Evolutionary conservation across 116 monocot genomes (phyloP).

Genomic region (Papilionanthe hybrid): DNA sequence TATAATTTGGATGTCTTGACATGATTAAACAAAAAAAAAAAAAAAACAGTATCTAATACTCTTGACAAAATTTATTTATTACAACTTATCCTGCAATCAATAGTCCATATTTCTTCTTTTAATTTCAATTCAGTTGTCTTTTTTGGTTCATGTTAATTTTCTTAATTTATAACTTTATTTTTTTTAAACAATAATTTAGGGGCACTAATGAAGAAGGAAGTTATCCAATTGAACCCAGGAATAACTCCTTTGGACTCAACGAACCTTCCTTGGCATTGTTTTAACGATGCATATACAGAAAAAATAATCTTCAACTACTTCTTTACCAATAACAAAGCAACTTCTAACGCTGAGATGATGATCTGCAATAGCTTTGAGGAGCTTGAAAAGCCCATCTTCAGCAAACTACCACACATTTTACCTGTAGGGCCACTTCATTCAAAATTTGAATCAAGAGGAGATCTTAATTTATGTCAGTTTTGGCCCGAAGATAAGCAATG

Average conservation of each 20-base stretch:
- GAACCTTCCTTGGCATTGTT: conserved; percentile 9
- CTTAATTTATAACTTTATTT: neutral
- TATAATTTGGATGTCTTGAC: neutral
- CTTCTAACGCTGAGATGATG: neutral
- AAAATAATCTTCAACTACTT: neutral
- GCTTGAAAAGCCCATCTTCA: neutral
- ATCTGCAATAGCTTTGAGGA: conserved; percentile 16
- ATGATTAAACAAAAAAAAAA: no score
- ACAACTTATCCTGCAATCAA: no score
- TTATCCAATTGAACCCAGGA: neutral
- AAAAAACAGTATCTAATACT: no score
- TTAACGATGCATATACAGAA: conserved; percentile 2
- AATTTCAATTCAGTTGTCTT: no score
- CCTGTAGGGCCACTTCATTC: neutral
- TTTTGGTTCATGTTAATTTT: no score
- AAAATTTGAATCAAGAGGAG: neutral
- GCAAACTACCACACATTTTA: neutral
- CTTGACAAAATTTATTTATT: no score
- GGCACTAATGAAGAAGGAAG: neutral
- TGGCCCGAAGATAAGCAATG: conserved; percentile 9
- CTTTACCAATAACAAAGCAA: neutral
- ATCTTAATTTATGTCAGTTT: neutral
- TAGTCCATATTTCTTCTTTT: no score
- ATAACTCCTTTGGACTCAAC: neutral
- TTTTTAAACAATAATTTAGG: neutral